Conservation (phyloP, 352 stramenopile species). For the Phytophthora melonis region DNA sequence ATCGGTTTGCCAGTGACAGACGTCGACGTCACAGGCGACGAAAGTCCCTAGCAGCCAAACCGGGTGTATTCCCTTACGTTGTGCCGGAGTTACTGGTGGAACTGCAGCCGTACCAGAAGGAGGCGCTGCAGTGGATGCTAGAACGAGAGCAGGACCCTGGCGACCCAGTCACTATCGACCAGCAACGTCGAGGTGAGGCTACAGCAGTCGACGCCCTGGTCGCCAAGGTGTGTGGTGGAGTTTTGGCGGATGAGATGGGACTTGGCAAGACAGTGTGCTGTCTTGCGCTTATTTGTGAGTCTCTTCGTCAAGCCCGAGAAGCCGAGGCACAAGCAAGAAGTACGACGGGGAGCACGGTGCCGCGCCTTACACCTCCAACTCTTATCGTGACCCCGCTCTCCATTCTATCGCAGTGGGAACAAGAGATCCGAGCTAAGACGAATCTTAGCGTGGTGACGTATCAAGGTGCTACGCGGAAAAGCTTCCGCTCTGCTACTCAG, state of each 20-base stretch:
- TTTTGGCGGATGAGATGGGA: conserved; percentile 91
- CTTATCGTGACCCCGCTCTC: conserved; percentile 88
- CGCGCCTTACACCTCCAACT: conserved; percentile 61
- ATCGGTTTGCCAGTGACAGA: conserved; percentile 64
- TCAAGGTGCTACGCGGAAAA: conserved; percentile 71
- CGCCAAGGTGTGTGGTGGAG: conserved; percentile 68
- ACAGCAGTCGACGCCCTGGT: conserved; percentile 49
- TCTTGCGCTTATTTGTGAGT: conserved; percentile 81
- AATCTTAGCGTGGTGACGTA: conserved; percentile 82
- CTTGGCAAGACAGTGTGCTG: conserved; percentile 93
- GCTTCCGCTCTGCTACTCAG: conserved; percentile 67
- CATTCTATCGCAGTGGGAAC: conserved; percentile 88
- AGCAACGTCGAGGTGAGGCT: conserved; percentile 38
- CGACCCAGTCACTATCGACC: conserved; percentile 40
- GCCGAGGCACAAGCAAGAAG: conserved; percentile 36
- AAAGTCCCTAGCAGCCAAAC: conserved; percentile 52
- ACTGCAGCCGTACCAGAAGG: conserved; percentile 84
- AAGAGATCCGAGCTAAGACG: conserved; percentile 81
- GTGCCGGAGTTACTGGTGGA: conserved; percentile 66
- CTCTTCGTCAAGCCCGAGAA: conserved; percentile 52
- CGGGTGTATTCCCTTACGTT: conserved; percentile 51
- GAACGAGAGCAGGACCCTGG: conserved; percentile 50
- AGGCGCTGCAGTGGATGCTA: conserved; percentile 92
- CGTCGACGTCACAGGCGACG: conserved; percentile 52
- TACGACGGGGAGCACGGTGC: conserved; percentile 38